These are phyloP conservation scores for Pichia norvegensis DNA, from an alignment of 1,139 yeast species.

Conservation along the genomic window DNA sequence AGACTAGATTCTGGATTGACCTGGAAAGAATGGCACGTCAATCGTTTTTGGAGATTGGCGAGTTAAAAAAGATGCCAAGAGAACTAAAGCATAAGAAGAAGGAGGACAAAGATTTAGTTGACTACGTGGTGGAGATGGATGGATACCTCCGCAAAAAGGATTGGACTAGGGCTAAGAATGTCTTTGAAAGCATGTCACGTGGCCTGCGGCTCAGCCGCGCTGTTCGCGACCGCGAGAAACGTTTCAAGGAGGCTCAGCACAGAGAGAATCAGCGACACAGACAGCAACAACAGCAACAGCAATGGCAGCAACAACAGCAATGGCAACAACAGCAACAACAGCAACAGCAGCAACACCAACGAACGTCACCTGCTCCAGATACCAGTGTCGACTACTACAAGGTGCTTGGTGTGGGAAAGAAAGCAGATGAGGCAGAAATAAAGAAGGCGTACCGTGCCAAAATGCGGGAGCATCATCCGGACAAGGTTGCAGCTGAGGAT, in stretches of 20 bases:
- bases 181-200: constrained; percentile 14
- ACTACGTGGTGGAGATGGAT: constrained; percentile 20
- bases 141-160: constrained; percentile 16
- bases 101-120: constrained; percentile 19
- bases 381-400: constrained; percentile 72
- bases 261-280: constrained; percentile 37
- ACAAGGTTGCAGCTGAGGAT: constrained; percentile 50
- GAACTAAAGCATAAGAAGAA: not conserved
- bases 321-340: constrained; percentile 45
- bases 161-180: constrained; percentile 16
- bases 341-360: constrained; percentile 30
- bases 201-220: constrained; percentile 17
- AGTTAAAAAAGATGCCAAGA: not conserved
- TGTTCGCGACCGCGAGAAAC: constrained; percentile 14
- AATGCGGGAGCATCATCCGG: constrained; percentile 85
- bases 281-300: constrained; percentile 41
- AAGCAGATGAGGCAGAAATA: constrained; percentile 67
- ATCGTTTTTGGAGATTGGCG: constrained; percentile 13
- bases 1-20: constrained; percentile 18
- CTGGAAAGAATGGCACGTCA: constrained; percentile 20
- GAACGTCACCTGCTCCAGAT: constrained; percentile 26
- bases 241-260: constrained; percentile 33
- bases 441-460: constrained; percentile 74
- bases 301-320: constrained; percentile 40
- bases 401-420: constrained; percentile 56